These are phyloP conservation scores for cucumber (Cucumis sativus) DNA, from an alignment of 306 rosid genomes.

Conservation along the genomic window DNA sequence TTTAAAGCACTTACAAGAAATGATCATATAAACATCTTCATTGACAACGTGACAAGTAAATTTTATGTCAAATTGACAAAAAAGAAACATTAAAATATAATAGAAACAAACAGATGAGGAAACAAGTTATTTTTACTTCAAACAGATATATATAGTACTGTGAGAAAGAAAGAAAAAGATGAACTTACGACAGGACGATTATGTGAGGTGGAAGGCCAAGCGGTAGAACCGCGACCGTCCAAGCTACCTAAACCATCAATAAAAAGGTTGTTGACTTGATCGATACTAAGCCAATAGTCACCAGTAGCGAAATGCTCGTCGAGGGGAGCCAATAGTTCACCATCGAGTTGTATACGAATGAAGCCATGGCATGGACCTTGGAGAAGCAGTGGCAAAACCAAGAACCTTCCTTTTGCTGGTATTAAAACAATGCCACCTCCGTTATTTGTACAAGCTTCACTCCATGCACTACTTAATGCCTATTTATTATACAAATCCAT, in stretches of 20 bases:
- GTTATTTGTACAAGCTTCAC: conserved; percentile 11
- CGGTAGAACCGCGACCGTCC: conserved; percentile 18
- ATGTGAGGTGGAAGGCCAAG: conserved; percentile 2
- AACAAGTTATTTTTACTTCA: no score
- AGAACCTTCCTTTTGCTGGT: conserved; percentile 10
- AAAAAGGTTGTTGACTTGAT: neutral
- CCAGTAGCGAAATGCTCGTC: neutral
- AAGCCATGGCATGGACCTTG: conserved; percentile 19
- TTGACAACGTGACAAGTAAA: neutral
- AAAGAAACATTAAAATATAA: no score
- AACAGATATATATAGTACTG: no score
- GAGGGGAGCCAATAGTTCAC: conserved; percentile 7
- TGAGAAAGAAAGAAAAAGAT: neutral
- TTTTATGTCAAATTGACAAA: no score
- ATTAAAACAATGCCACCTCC: conserved; percentile 10
- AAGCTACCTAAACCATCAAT: conserved; percentile 16
- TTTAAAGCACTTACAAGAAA: neutral
- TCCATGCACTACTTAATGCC: conserved; percentile 18
- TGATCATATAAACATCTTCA: neutral
- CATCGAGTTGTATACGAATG: neutral
- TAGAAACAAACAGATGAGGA: no score
- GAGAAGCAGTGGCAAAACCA: conserved; percentile 1
- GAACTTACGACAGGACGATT: conserved; percentile 16
- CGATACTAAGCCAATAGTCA: conserved; percentile 20
- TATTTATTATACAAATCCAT: neutral